phyloP scores from a whole-genome alignment of 2,329 filamentous ascomycete genomes.

The Lasiodiplodia citricola region DNA sequence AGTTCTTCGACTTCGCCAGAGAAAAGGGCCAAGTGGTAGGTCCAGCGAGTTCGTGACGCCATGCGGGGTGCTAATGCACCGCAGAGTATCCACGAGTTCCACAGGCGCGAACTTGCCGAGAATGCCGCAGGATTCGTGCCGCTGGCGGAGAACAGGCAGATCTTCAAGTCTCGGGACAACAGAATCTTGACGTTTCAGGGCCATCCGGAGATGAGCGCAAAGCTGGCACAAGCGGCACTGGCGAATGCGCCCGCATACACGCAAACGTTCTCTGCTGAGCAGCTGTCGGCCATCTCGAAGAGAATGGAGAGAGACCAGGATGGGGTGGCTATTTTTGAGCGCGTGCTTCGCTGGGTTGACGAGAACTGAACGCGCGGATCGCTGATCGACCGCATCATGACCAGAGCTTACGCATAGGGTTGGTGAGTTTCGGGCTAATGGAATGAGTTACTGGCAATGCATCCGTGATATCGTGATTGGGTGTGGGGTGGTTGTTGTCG shows the following conservation, averaged over 20 bases:
- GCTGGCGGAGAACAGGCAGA: slow-evolving; percentile 15
- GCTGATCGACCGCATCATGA: neutral
- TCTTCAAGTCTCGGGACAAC: slow-evolving; percentile 22
- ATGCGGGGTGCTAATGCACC: neutral
- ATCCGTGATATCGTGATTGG: neutral
- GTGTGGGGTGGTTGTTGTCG: slow-evolving; percentile 10
- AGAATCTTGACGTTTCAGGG: slow-evolving; percentile 26
- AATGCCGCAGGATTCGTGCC: slow-evolving; percentile 19
- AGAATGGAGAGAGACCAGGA: slow-evolving; percentile 15
- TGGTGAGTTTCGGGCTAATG: neutral
- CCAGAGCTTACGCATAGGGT: neutral
- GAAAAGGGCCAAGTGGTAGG: slow-evolving; percentile 2
- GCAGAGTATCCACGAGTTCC: slow-evolving; percentile 25
- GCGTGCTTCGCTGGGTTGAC: slow-evolving; percentile 14
- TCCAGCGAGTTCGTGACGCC: neutral
- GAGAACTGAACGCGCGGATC: slow-evolving; percentile 8
- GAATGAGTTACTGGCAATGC: neutral
- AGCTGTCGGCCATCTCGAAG: neutral
- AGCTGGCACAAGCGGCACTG: slow-evolving; percentile 14
- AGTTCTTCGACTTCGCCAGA: slow-evolving; percentile 22
- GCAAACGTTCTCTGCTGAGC: neutral
- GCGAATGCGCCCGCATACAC: slow-evolving; percentile 18
- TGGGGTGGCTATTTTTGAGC: slow-evolving; percentile 17
- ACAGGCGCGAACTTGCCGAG: slow-evolving; percentile 18
- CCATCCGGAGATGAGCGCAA: slow-evolving; percentile 25